phyloP scores from a whole-genome alignment of 1,284 basidiomycete genomes.

The Trichosporon ovoides region DNA sequence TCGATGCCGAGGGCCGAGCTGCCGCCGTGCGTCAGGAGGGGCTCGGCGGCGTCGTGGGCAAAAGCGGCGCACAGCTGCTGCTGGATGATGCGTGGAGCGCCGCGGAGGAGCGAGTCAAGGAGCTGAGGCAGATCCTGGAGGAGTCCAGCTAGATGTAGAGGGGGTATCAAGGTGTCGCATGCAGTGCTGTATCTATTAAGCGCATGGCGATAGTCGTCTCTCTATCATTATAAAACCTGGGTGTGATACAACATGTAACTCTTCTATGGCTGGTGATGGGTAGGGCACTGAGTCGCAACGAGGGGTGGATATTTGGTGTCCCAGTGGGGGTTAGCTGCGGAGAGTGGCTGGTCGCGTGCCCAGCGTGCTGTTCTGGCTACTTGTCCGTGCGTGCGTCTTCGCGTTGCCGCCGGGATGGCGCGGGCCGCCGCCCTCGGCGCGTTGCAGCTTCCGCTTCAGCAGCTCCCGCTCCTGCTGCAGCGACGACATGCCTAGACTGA shows the following conservation, averaged over 20 bases:
- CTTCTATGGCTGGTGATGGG: too few relatives aligned
- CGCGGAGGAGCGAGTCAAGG: conserved; percentile 32
- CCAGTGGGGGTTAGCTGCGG: too few relatives aligned
- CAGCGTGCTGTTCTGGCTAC: too few relatives aligned
- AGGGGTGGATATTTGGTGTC: too few relatives aligned
- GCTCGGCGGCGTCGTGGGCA: conserved; percentile 56
- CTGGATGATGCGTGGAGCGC: conserved; percentile 36
- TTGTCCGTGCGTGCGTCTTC: too few relatives aligned
- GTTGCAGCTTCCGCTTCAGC: neutral
- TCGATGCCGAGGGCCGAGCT: conserved; percentile 57
- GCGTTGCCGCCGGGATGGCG: too few relatives aligned
- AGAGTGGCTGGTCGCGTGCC: too few relatives aligned
- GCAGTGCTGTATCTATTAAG: neutral
- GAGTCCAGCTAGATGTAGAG: conserved; percentile 4
- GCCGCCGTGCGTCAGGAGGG: conserved; percentile 53
- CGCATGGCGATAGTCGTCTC: neutral
- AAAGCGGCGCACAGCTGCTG: conserved; percentile 34
- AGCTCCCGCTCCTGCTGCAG: conserved; percentile 1
- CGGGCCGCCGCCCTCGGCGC: neutral
- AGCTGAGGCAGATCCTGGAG: conserved; percentile 24
- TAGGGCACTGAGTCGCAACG: too few relatives aligned
- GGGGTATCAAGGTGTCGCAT: neutral
- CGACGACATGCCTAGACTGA: neutral
- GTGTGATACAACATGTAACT: neutral
- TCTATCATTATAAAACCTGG: neutral